Base-by-base conservation (phyloP, 1,139 yeast species). In the Entelexis paramagnoliae region DNA sequence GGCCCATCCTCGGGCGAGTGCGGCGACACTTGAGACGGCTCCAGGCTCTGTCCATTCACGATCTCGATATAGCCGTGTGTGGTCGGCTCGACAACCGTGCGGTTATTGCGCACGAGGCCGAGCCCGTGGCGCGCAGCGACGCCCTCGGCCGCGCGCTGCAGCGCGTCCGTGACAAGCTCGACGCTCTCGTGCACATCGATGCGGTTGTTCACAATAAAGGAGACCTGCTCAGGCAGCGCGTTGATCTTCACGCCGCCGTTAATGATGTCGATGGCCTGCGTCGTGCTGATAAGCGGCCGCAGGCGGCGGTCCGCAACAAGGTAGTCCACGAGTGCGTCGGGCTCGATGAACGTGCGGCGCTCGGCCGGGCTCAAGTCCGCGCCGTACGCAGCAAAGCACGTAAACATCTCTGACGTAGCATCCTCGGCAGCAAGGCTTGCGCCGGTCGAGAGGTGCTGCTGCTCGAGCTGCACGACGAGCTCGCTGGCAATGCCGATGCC, bases 261-360 rank as follows among this genome's bases (percentile, higher is more conserved):
- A 49, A 83, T 70, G n/a, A 81, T 70, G 64, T 83, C 88, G n/a
- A 77, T 72, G 0, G 89, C 86, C 63, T 81, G 87, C 9, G 85
- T 74, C 1, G 88, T 81, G 46, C 74, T 71, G 49, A 82, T 69
- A 29, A 78, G 65, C 60, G 45, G 19, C 19, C 34, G 9, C 55
- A 57, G 44, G 52, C 41, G n/a, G 44, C 10, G 24, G 45, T 43
- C 32, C 63, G 48, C 11, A 20, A 22, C 20, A 53, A 49, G 38
- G 58, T 51, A 29, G 26, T 11, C 35, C 10, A 11, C 9, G 14
- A 64, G 55, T 22, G 57, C 57, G 44, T 50, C 57, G 49, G 17
- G 3, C 26, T 47, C 61, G 59, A 36, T 51, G 38, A 60, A 51
- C 19, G 51, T 52, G 8, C 40, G 29, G 32, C 58, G 59, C 28